A percentile compares a stretch with the other conserved stretches of the same genome.
Conservation (phyloP, 1,139 yeast genomes). For the Candida freyschussii region DNA sequence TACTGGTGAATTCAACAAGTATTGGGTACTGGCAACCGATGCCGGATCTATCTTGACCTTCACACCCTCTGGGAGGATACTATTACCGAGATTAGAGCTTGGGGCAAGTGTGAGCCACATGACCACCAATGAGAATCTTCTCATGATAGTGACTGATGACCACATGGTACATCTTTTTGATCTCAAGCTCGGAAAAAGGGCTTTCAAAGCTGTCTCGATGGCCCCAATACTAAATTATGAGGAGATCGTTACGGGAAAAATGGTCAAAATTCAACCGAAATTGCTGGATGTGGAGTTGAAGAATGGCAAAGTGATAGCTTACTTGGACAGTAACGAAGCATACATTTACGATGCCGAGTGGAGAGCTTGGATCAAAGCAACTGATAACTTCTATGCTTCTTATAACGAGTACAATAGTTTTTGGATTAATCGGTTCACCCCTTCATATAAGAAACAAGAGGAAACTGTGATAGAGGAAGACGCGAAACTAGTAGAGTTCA, state of each 20-base stretch:
- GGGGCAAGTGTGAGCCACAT: constrained; percentile 47
- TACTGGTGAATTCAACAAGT: constrained; percentile 26
- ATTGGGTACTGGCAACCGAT: constrained; percentile 57
- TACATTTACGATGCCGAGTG: constrained; percentile 39
- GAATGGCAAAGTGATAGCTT: constrained; percentile 41
- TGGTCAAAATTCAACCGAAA: constrained; percentile 22
- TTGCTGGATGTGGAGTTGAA: constrained; percentile 24
- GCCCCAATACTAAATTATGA: constrained; percentile 45
- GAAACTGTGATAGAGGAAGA: constrained; percentile 1
- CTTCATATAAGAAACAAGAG: constrained; percentile 3
- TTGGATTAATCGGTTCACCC: constrained; percentile 14
- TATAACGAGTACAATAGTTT: constrained; percentile 14
- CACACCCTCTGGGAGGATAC: constrained; percentile 50
- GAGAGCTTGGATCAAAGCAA: constrained; percentile 39
- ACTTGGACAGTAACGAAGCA: constrained; percentile 36
- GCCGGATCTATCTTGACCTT: constrained; percentile 56
- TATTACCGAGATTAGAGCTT: constrained; percentile 48
- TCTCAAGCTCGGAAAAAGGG: constrained; percentile 31
- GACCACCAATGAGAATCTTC: constrained; percentile 36
- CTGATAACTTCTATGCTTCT: constrained; percentile 16
- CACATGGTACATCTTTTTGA: constrained; percentile 51
- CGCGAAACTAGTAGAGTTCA: constrained; percentile 7
- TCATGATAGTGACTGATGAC: constrained; percentile 46
- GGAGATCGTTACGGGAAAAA: constrained; percentile 18
- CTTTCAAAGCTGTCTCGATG: constrained; percentile 42